phyloP scores from a whole-genome alignment of 2,329 filamentous ascomycete species.

The Plenodomus biglobosus region DNA sequence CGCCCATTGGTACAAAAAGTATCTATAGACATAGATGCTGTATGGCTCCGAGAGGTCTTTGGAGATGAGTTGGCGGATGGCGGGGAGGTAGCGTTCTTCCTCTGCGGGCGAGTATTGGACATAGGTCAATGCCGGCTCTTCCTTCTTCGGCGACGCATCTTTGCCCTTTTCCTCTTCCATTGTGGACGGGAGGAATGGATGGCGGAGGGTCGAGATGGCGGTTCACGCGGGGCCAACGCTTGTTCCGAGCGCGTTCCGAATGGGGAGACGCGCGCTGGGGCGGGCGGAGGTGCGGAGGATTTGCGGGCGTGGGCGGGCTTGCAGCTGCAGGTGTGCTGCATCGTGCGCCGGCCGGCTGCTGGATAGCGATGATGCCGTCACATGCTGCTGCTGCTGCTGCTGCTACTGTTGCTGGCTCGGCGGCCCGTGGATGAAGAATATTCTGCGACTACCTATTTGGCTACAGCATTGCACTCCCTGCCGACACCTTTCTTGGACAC shows the following conservation, averaged over 20 bases:
- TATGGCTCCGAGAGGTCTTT: conserved; percentile 97
- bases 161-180: conserved; percentile 17
- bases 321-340: not conserved
- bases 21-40: conserved; percentile 98
- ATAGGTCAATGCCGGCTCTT: conserved; percentile 53
- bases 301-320: conserved; percentile 10
- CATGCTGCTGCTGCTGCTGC: conserved; percentile 13
- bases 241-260: conserved; percentile 6
- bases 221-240: not conserved
- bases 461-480: not conserved
- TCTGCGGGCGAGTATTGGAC: conserved; percentile 61
- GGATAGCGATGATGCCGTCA: conserved; percentile 12
- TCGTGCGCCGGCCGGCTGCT: not conserved
- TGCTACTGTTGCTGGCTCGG: conserved; percentile 2
- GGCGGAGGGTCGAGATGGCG: no score
- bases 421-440: conserved; percentile 1
- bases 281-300: not conserved
- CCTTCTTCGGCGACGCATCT: conserved; percentile 1
- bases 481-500: not conserved
- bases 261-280: not conserved
- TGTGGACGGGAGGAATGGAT: not conserved
- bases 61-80: conserved; percentile 89
- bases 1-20: conserved; percentile 97
- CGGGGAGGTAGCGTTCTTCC: conserved; percentile 70
- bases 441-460: not conserved